Base-by-base conservation (phyloP, 2,329 filamentous ascomycete species). In the Pyrenophora seminiperda region DNA sequence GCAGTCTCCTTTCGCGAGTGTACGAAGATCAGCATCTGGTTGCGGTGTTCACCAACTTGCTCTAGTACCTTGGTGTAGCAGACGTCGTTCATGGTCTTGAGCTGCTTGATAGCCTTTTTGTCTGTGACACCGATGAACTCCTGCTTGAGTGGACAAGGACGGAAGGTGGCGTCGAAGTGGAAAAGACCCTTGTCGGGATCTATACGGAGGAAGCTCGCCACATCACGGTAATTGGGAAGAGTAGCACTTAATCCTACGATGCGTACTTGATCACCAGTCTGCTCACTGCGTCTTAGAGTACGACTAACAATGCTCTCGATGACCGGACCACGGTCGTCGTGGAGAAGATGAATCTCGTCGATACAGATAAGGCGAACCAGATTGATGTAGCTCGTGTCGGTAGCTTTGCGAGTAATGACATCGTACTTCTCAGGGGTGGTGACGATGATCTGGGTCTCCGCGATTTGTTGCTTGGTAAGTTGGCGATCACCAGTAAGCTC, bases 391-490 rank as follows among this genome's bases (percentile, higher is more conserved):
- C 91, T 96, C 46, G 94, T 84, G 71, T 99, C 95, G 1, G 93
- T 97, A 5, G 93, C 92, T 75, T 99, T 99, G 75, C 95, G 86
- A 5, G 95, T 99, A 63, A 99, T 97, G 61, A 99, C 93, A 75
- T 99, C 94, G 89, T 91, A 99, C 77, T 99, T 99, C 75, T 99
- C 94, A 15, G 94, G 94, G 0, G 94, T 99, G 0, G 94, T 99
- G 51, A 99, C 92, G 63, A 99, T 99, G 62, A 99, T 87, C 72
- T 99, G 93, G 0, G 94, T 99, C 67, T 99, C 94, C 1, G 93
- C 86, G 57, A 99, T 97, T 79, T 99, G 94, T 73, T 96, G 91
- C 76, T 99, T 99, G 15, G 93, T 99, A 70, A 99, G 87, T 75
- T 97, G 94, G 44, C 94, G 90, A 77, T 99, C 94, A 77, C 94